Conservation (phyloP, 495 filamentous ascomycete genomes). For the Cryomyces minteri region DNA sequence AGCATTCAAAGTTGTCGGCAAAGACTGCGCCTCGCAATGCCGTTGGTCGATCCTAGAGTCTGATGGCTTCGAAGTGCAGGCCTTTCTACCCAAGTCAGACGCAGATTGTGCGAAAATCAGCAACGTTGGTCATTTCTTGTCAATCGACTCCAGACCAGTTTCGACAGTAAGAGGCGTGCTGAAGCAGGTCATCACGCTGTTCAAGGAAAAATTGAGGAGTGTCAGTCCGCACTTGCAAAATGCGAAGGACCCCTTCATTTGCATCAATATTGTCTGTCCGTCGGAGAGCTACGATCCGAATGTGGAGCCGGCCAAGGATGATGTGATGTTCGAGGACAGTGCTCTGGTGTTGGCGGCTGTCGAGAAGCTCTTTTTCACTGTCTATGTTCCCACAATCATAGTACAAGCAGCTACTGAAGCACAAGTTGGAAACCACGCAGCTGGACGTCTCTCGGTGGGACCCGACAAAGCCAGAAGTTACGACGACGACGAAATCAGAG, state of each 20-base stretch:
- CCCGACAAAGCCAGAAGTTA: too few relatives aligned
- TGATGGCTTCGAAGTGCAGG: constrained; percentile 29
- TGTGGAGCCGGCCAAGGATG: constrained; percentile 79
- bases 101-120: constrained; percentile 35
- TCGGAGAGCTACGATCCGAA: constrained; percentile 66
- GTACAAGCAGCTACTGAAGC: background rate
- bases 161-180: constrained; percentile 40
- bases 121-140: constrained; percentile 45
- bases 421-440: background rate
- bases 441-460: background rate
- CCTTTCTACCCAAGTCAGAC: constrained; percentile 37
- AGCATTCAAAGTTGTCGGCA: constrained; percentile 50
- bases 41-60: constrained; percentile 18
- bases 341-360: constrained; percentile 30
- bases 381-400: constrained; percentile 24
- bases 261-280: constrained; percentile 54
- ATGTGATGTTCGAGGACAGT: constrained; percentile 59
- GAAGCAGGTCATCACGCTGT: constrained; percentile 44
- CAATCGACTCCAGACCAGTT: constrained; percentile 62
- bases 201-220: constrained; percentile 26
- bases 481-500: too few relatives aligned
- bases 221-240: constrained; percentile 4
- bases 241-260: constrained; percentile 48
- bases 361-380: constrained; percentile 32
- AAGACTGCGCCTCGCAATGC: constrained; percentile 39